Conservation (phyloP, 2,329 filamentous ascomycete genomes). For the Cucurbitaria berberidis region DNA sequence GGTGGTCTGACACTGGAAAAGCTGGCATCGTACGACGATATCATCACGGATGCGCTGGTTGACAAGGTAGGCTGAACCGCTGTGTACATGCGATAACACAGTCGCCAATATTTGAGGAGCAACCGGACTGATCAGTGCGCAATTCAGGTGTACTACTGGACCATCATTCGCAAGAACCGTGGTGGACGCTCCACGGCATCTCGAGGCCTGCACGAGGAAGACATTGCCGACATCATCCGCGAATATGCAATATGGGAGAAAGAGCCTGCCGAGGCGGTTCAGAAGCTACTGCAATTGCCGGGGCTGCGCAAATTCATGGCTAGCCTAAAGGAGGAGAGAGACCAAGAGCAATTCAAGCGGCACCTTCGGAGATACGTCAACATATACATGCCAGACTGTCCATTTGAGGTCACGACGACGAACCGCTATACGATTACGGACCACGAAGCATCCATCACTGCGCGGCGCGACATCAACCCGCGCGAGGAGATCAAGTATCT, state of each 20-base stretch:
- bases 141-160: slow-evolving; percentile 89
- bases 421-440: slow-evolving; percentile 93
- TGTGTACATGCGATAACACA: slow-evolving; percentile 4
- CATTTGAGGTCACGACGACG: slow-evolving; percentile 91
- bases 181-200: slow-evolving; percentile 82
- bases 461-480: slow-evolving; percentile 76
- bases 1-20: slow-evolving; percentile 83
- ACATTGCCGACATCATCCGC: slow-evolving; percentile 65
- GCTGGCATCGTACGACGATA: slow-evolving; percentile 91
- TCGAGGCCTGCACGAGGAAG: slow-evolving; percentile 74
- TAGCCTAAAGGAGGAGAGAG: slow-evolving; percentile 72
- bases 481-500: slow-evolving; percentile 91
- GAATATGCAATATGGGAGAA: slow-evolving; percentile 75
- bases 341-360: slow-evolving; percentile 83
- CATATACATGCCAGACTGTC: slow-evolving; percentile 91
- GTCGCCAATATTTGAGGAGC: slow-evolving; percentile 14
- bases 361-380: slow-evolving; percentile 91
- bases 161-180: slow-evolving; percentile 91
- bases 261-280: slow-evolving; percentile 72
- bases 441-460: slow-evolving; percentile 86
- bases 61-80: slow-evolving; percentile 74
- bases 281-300: slow-evolving; percentile 72
- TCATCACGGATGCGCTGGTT: slow-evolving; percentile 91
- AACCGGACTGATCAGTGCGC: slow-evolving; percentile 19
- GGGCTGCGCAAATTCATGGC: slow-evolving; percentile 76